A percentile compares a stretch with the other conserved stretches of the same genome.
These are phyloP conservation scores for Neurospora sp. DNA, from an alignment of 495 filamentous ascomycete genomes.

Conservation along the genomic window DNA sequence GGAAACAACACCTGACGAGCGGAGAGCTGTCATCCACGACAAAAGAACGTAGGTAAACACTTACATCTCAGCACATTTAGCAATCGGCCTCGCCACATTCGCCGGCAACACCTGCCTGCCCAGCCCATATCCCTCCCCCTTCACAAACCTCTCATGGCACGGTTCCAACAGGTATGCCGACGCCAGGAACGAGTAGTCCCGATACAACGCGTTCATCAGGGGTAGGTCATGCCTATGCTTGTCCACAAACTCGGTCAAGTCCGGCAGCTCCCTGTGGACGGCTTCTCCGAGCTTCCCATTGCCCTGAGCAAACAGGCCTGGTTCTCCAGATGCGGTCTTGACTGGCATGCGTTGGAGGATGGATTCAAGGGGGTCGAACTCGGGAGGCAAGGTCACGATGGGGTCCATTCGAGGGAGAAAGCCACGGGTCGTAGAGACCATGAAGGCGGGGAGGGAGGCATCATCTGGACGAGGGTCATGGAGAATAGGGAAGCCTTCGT, in stretches of 20 bases:
- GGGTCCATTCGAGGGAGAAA: constrained; percentile 64
- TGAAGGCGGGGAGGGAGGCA: constrained; percentile 62
- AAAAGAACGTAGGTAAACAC: constrained; percentile 22
- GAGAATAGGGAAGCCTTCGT: constrained; percentile 22
- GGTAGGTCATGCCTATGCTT: constrained; percentile 60
- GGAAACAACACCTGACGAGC: too few relatives aligned
- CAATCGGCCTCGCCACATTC: constrained; percentile 63
- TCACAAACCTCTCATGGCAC: constrained; percentile 66
- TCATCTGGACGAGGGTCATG: constrained; percentile 31
- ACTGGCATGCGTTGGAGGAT: constrained; percentile 69
- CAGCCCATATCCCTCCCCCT: constrained; percentile 62
- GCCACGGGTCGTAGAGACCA: constrained; percentile 73
- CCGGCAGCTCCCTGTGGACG: constrained; percentile 55
- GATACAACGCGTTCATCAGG: constrained; percentile 70
- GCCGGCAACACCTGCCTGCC: constrained; percentile 60
- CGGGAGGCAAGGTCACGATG: constrained; percentile 48
- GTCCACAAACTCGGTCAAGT: constrained; percentile 61
- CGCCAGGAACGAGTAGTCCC: constrained; percentile 83
- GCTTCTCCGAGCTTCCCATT: constrained; percentile 50
- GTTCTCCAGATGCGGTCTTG: constrained; percentile 52
- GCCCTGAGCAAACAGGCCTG: constrained; percentile 66
- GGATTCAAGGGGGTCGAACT: constrained; percentile 58
- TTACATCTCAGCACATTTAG: constrained; percentile 68
- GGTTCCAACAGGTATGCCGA: constrained; percentile 88
- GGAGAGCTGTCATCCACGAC: not conserved